phyloP scores from a whole-genome alignment of 495 filamentous ascomycete genomes.

The Penicillium mononematosum region DNA sequence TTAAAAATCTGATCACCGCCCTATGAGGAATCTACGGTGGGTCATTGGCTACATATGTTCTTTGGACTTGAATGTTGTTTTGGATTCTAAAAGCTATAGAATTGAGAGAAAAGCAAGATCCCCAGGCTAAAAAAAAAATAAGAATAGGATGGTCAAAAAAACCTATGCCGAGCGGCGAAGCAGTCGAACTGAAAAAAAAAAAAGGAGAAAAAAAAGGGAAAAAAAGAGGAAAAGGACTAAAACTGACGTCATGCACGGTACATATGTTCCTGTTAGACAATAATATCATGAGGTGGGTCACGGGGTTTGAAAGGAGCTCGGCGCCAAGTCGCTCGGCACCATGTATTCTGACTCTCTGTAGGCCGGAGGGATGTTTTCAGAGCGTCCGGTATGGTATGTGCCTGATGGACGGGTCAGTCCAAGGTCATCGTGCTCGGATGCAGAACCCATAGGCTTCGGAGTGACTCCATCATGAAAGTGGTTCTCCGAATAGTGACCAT shows the following conservation, averaged over 20 bases:
- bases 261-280: constrained; percentile 10
- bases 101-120: neutral
- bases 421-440: neutral
- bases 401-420: neutral
- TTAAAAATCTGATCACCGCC: constrained; percentile 22
- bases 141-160: neutral
- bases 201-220: constrained; percentile 13
- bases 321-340: neutral
- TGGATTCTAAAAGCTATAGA: neutral
- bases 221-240: constrained; percentile 4
- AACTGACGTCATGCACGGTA: constrained; percentile 17
- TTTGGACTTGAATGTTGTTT: neutral
- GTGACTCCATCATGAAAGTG: neutral
- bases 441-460: neutral
- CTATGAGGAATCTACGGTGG: constrained; percentile 2
- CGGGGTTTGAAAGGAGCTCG: neutral
- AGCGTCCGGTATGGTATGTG: neutral
- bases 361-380: neutral
- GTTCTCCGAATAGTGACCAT: neutral
- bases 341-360: neutral
- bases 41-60: neutral
- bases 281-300: constrained; percentile 8
- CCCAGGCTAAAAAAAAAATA: neutral
- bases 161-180: neutral
- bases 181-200: neutral